Evolutionary conservation across 352 stramenopile genomes (phyloP).

Genomic region (Globisporangium canariense): DNA sequence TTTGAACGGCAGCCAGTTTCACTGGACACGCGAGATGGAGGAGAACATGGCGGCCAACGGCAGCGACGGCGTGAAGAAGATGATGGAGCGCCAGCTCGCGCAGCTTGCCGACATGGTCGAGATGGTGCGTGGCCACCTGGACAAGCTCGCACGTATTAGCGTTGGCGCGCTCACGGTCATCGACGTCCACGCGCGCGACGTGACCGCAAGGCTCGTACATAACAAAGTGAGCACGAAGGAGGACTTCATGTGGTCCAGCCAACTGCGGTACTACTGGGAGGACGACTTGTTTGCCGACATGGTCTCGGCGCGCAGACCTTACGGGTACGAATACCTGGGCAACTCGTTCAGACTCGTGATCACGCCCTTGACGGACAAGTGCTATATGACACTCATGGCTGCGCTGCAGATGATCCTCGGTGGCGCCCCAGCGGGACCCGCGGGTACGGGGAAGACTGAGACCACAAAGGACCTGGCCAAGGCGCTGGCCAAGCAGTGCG

Average conservation of each 20-base stretch:
- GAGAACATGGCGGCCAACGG: constrained; percentile 76
- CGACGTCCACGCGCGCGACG: constrained; percentile 93
- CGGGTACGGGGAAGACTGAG: constrained; percentile 93
- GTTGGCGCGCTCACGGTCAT: constrained; percentile 93
- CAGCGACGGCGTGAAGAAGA: constrained; percentile 85
- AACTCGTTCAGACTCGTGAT: constrained; percentile 95
- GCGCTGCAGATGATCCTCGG: constrained; percentile 94
- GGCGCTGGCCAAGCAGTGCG: constrained; percentile 92
- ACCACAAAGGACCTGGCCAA: constrained; percentile 94
- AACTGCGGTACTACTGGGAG: constrained; percentile 95
- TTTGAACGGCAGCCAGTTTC: constrained; percentile 93
- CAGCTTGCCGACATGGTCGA: constrained; percentile 96
- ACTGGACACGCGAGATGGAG: constrained; percentile 95
- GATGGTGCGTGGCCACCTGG: constrained; percentile 85
- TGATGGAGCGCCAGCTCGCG: constrained; percentile 87
- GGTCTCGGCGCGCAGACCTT: constrained; percentile 88
- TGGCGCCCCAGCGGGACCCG: constrained; percentile 88
- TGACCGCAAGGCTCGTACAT: constrained; percentile 84
- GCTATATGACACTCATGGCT: constrained; percentile 95
- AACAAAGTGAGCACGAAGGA: constrained; percentile 85
- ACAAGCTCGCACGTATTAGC: constrained; percentile 89
- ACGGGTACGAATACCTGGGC: constrained; percentile 94
- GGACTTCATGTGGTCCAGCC: constrained; percentile 93
- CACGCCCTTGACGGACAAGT: constrained; percentile 94
- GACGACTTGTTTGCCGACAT: constrained; percentile 87